Evolutionary conservation across 2,329 filamentous ascomycete species (phyloP).

Genomic region (Fusarium tupiense): DNA sequence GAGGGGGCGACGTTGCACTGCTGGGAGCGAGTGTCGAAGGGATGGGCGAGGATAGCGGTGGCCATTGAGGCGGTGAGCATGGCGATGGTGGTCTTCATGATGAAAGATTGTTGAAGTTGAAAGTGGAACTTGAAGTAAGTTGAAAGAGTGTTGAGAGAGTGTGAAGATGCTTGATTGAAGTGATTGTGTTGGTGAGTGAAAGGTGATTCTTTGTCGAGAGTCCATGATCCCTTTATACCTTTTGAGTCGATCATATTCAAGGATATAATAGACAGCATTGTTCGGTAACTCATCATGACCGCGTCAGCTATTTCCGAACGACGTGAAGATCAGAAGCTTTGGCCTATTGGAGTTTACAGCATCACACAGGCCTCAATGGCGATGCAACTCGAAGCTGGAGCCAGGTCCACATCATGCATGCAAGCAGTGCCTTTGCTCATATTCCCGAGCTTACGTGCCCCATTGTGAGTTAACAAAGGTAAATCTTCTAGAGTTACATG

Average conservation of each 20-base stretch:
- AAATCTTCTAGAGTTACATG: not conserved
- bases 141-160: not conserved
- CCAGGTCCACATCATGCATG: not conserved
- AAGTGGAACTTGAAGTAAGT: not conserved
- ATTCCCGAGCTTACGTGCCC: not conserved
- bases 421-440: not conserved
- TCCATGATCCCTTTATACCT: not conserved
- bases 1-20: slow-evolving; percentile 27
- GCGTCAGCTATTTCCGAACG: not conserved
- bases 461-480: not conserved
- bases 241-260: not conserved
- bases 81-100: slow-evolving; percentile 22
- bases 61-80: slow-evolving; percentile 28
- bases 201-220: not conserved
- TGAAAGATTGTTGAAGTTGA: slow-evolving; percentile 7
- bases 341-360: not conserved
- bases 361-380: not conserved
- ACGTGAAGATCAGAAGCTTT: not conserved
- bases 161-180: not conserved
- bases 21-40: slow-evolving; percentile 18
- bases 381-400: not conserved
- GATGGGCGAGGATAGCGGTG: slow-evolving; percentile 12
- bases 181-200: not conserved
- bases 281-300: not conserved
- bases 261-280: not conserved